phyloP scores from a whole-genome alignment of 2,329 filamentous ascomycete genomes.

The Dothideomycetes sp. region DNA sequence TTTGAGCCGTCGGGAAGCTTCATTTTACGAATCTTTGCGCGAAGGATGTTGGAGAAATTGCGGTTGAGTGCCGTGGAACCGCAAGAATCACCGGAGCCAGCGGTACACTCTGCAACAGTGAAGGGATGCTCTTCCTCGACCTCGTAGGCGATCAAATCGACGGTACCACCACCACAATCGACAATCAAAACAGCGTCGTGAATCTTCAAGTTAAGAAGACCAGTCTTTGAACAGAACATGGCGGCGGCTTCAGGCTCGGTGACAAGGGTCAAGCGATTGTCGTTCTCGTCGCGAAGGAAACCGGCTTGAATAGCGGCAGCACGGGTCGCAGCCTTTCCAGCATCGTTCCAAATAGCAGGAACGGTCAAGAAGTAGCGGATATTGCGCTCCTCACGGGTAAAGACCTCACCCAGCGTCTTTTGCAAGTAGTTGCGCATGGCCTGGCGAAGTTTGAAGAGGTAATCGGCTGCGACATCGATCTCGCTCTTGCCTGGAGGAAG shows the following conservation, averaged over 20 bases:
- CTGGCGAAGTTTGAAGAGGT: slow-evolving; percentile 94
- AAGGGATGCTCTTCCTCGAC: slow-evolving; percentile 97
- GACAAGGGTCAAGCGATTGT: slow-evolving; percentile 88
- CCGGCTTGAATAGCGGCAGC: slow-evolving; percentile 94
- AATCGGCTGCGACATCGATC: slow-evolving; percentile 98
- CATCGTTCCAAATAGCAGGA: slow-evolving; percentile 99
- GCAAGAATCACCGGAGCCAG: slow-evolving; percentile 93
- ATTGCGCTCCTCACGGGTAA: slow-evolving; percentile 95
- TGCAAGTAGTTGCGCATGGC: slow-evolving; percentile 93
- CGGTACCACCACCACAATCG: slow-evolving; percentile 95
- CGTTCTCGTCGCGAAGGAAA: slow-evolving; percentile 93
- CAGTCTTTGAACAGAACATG: slow-evolving; percentile 95
- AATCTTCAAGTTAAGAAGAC: slow-evolving; percentile 91
- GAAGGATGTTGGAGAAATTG: slow-evolving; percentile 95
- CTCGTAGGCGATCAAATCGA: slow-evolving; percentile 97
- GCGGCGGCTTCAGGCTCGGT: slow-evolving; percentile 95
- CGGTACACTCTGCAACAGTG: slow-evolving; percentile 93
- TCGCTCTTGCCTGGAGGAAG: slow-evolving; percentile 96
- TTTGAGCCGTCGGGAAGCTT: slow-evolving; percentile 94
- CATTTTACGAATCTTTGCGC: slow-evolving; percentile 98
- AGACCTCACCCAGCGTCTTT: slow-evolving; percentile 94
- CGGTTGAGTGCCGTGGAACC: slow-evolving; percentile 96
- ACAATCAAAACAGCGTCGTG: slow-evolving; percentile 97
- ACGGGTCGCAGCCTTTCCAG: slow-evolving; percentile 91
- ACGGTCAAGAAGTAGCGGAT: slow-evolving; percentile 97